phyloP scores from a whole-genome alignment of 345 rosid genomes.

The Brassica cretica region DNA sequence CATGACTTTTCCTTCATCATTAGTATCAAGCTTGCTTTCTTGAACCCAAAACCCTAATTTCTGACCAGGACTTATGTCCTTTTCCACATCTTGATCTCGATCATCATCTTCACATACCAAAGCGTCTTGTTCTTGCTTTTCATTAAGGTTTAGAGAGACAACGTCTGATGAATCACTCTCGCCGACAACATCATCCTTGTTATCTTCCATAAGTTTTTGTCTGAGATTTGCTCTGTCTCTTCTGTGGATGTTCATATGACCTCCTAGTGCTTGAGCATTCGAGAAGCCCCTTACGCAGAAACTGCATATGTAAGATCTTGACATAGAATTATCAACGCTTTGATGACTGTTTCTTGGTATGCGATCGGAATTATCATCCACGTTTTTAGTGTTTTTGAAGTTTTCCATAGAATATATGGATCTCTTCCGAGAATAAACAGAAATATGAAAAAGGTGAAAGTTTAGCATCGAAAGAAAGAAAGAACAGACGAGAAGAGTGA shows the following conservation, averaged over 20 bases:
- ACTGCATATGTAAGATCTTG: slow-evolving; percentile 69
- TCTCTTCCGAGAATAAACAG: background rate
- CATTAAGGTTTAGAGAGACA: slow-evolving; percentile 29
- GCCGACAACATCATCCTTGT: slow-evolving; percentile 17
- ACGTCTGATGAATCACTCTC: slow-evolving; percentile 25
- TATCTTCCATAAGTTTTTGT: slow-evolving; percentile 41
- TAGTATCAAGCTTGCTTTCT: slow-evolving; percentile 18
- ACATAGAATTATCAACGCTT: slow-evolving; percentile 16
- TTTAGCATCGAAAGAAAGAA: slow-evolving; percentile 3
- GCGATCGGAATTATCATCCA: slow-evolving; percentile 16
- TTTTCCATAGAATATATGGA: slow-evolving; percentile 24
- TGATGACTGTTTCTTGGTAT: slow-evolving; percentile 25
- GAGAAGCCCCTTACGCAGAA: slow-evolving; percentile 93
- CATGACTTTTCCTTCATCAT: slow-evolving; percentile 7
- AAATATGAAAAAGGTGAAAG: slow-evolving; percentile 12
- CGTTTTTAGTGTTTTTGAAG: slow-evolving; percentile 25
- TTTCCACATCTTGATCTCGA: slow-evolving; percentile 15
- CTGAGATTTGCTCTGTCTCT: slow-evolving; percentile 75
- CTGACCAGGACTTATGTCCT: slow-evolving; percentile 8
- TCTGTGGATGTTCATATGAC: slow-evolving; percentile 95
- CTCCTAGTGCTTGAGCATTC: slow-evolving; percentile 91
- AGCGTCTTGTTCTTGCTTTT: slow-evolving; percentile 19
- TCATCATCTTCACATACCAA: slow-evolving; percentile 22
- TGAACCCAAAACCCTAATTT: slow-evolving; percentile 32
- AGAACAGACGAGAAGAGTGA: background rate